These are phyloP conservation scores for Tephrocybe sp. DNA, from an alignment of 768 basidiomycete genomes.

Conservation along the genomic window DNA sequence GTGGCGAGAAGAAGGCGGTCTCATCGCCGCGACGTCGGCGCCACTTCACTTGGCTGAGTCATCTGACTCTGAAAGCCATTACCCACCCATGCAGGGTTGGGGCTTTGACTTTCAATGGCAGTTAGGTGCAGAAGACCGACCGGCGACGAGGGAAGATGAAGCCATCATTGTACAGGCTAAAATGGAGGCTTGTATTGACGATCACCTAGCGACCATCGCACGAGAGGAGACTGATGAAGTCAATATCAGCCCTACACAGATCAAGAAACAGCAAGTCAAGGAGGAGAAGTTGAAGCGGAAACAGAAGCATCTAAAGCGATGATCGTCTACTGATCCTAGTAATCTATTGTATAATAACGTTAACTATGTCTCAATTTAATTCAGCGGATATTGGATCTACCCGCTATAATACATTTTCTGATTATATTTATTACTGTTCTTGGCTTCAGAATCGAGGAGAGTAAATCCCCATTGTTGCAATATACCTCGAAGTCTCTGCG, in stretches of 20 bases:
- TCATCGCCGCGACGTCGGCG: conserved; percentile 52
- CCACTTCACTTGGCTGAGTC: conserved; percentile 23
- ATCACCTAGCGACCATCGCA: conserved; percentile 42
- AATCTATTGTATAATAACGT: background rate
- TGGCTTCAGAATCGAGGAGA: too few species aligned
- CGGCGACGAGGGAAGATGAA: conserved; percentile 20
- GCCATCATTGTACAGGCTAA: conserved; percentile 48
- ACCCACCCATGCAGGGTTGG: conserved; percentile 57
- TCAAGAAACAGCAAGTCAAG: conserved; percentile 52
- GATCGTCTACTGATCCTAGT: background rate
- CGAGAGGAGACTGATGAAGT: conserved; percentile 54
- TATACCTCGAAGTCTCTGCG: too few species aligned
- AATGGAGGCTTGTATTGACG: conserved; percentile 73
- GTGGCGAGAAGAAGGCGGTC: conserved; percentile 80
- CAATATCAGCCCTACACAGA: conserved; percentile 69
- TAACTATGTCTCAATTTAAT: background rate
- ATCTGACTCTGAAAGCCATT: conserved; percentile 6
- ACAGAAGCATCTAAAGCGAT: conserved; percentile 29
- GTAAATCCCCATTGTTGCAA: too few species aligned
- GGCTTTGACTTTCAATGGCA: conserved; percentile 86
- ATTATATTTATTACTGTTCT: too few species aligned
- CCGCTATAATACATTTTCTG: too few species aligned
- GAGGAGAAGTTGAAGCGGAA: conserved; percentile 42
- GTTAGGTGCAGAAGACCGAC: conserved; percentile 28
- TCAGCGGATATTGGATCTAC: background rate